Conservation (phyloP, 305 asterid genomes). For the Fraxinus velutina region DNA sequence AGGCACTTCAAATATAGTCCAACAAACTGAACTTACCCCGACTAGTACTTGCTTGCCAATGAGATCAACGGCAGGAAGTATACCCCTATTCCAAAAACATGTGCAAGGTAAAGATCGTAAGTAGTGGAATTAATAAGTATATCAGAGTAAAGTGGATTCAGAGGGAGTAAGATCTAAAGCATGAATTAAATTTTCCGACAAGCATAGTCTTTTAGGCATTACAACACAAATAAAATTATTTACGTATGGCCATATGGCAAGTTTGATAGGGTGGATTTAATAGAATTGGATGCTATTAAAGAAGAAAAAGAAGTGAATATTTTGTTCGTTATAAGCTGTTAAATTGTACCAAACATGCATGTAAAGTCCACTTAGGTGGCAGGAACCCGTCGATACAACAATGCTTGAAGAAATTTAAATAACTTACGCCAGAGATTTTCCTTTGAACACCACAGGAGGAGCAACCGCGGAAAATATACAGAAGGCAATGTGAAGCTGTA, state of each 20-base stretch:
- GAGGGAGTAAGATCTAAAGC: neutral
- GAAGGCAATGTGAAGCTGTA: conserved; percentile 78
- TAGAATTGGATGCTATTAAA: neutral
- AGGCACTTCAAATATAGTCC: neutral
- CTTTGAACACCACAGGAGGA: conserved; percentile 75
- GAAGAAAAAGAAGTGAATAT: neutral
- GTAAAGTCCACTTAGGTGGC: neutral
- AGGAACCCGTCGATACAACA: neutral
- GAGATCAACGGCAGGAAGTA: conserved; percentile 83
- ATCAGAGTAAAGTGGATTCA: neutral
- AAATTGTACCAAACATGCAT: neutral
- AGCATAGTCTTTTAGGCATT: neutral
- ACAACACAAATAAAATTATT: neutral
- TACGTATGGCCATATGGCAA: neutral
- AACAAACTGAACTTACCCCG: conserved; percentile 60
- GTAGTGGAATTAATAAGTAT: neutral
- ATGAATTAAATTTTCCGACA: neutral
- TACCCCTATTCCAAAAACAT: conserved; percentile 59
- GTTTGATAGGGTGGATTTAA: neutral
- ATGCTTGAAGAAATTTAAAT: neutral
- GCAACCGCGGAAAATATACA: conserved; percentile 83
- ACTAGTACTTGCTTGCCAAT: conserved; percentile 61
- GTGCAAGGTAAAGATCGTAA: neutral
- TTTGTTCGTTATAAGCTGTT: neutral
- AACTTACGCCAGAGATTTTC: conserved; percentile 83